A percentile compares a stretch with the other conserved stretches of the same genome.
These are phyloP conservation scores for Musa balbisiana DNA, from an alignment of 202 grass and related monocot species.

Conservation along the genomic window DNA sequence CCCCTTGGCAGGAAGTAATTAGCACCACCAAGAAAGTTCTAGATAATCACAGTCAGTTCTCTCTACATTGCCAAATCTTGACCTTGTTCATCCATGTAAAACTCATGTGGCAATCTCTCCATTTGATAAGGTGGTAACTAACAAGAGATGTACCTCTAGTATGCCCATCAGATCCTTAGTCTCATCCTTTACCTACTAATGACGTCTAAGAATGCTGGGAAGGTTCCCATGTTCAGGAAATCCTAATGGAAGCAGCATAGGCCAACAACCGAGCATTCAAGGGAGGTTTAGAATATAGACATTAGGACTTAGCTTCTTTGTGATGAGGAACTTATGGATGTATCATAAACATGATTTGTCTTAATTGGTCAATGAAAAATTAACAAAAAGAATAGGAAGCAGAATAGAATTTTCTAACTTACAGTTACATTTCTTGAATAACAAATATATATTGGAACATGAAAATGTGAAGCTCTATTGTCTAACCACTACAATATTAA, in stretches of 20 bases:
- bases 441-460: not conserved
- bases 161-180: too few species aligned
- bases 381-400: not conserved
- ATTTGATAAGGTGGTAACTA: too few species aligned
- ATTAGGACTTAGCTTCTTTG: not conserved
- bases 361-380: too few species aligned
- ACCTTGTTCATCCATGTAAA: too few species aligned
- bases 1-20: too few species aligned
- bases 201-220: not conserved
- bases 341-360: too few species aligned
- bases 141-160: too few species aligned
- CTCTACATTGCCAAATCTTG: too few species aligned
- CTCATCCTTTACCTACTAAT: not conserved
- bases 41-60: too few species aligned
- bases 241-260: not conserved
- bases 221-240: not conserved
- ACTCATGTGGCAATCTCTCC: too few species aligned
- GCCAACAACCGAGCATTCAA: not conserved
- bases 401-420: not conserved
- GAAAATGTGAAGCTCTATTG: not conserved
- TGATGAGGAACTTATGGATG: not conserved
- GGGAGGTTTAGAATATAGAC: too few species aligned
- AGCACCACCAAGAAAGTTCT: too few species aligned
- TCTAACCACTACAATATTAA: not conserved
- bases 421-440: not conserved